These are phyloP conservation scores for Wickerhamiella brachini DNA, from an alignment of 805 yeast species.

Conservation along the genomic window DNA sequence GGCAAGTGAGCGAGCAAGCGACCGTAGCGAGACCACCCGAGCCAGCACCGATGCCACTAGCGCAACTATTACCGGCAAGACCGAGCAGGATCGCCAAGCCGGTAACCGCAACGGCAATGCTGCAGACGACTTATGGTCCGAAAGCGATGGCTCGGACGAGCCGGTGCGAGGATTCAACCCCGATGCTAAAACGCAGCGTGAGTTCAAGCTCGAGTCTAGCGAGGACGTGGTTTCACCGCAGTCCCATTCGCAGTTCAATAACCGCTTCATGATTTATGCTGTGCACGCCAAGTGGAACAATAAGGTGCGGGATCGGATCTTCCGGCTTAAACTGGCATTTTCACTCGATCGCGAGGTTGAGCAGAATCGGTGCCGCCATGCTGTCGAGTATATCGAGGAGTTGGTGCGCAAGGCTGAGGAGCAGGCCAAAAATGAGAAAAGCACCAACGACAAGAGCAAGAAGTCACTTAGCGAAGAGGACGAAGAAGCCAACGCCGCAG, in stretches of 20 bases:
- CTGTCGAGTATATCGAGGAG: constrained; percentile 39
- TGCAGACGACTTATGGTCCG: neutral
- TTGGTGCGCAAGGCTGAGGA: constrained; percentile 29
- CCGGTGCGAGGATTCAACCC: neutral
- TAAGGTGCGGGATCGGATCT: constrained; percentile 45
- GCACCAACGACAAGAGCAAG: neutral
- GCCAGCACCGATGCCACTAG: neutral
- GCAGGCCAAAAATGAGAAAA: constrained; percentile 1
- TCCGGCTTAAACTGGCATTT: constrained; percentile 42
- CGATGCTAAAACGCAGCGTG: neutral
- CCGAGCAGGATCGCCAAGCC: neutral
- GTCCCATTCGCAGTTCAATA: constrained; percentile 31
- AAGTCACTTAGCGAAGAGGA: neutral
- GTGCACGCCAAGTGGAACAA: constrained; percentile 73
- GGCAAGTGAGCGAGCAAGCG: neutral
- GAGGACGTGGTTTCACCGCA: constrained; percentile 1
- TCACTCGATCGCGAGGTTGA: constrained; percentile 32
- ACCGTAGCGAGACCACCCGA: neutral
- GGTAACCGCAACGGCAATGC: neutral
- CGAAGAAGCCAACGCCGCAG: neutral
- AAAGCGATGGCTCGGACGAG: neutral
- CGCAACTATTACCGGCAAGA: neutral
- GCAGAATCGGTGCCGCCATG: constrained; percentile 34
- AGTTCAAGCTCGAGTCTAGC: neutral
- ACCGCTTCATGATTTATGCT: constrained; percentile 60